Base-by-base conservation (phyloP, 2,329 filamentous ascomycete genomes). In the Plectosphaerella plurivora region DNA sequence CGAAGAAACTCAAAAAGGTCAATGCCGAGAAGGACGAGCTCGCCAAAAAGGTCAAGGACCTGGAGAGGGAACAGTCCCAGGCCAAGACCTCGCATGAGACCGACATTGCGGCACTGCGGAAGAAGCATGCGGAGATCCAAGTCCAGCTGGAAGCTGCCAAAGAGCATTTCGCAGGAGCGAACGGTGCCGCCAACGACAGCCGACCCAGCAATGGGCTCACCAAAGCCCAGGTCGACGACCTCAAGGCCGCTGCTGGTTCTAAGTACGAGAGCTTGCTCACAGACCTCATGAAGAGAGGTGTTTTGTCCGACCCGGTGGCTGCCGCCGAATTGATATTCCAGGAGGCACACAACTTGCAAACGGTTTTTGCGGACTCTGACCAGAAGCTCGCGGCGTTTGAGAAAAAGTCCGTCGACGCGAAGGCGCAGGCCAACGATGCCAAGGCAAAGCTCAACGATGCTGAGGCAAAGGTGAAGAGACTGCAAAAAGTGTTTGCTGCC, bases 21-120 rank as follows among this genome's bases (percentile, higher is more conserved):
- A 33, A 9, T 9, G 28, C 28, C 28, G 28, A 33, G 11, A 33
- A 33, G 28, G 28, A 63, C 3, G 58, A 60, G 9, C 67, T 64
- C 47, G 28, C 28, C 28, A 2, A 33, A 8, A 9, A 12, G 11
- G 28, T 33, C 28, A 33, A 33, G 28, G 28, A 33, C 8, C 28
- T 33, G 28, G 28, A 33, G 28, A 33, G 28, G 11, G 28, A 22
- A 22, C 22, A 22, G 22, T 22, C 22, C 22, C 3, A 22, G 22
- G 22, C 22, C 22, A 22, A 22, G 5, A 22, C 22, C 22, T 22
- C 22, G 22, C 22, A 22, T 22, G 22, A 22, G 5, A 22, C 22
- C 3, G 22, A 22, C 28, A 12, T 12, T 8, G 28, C 28, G 28
- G 28, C 8, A 33, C 28, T 12, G 28, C 28, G 28, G 28, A 8